A percentile compares a stretch with the other conserved stretches of the same genome.
These are phyloP conservation scores for Capsicum rhomboideum DNA, from an alignment of 257 asterid species.

Conservation along the genomic window DNA sequence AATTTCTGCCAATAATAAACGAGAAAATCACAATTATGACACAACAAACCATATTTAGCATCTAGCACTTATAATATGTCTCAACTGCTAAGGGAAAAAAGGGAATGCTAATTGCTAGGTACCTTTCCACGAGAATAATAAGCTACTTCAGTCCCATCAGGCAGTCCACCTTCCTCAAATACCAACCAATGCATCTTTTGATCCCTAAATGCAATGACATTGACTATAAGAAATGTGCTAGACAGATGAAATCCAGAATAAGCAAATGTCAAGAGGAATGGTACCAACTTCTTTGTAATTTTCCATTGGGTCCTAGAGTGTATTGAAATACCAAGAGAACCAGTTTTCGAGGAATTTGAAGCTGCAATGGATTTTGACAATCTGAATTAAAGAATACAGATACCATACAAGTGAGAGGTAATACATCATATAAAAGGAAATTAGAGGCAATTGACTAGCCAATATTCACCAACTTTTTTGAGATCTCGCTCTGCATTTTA, in stretches of 20 bases:
- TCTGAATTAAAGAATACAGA: slow-evolving; percentile 30
- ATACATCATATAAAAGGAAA: neutral
- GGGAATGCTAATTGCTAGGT: neutral
- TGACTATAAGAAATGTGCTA: neutral
- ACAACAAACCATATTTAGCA: neutral
- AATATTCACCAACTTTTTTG: slow-evolving; percentile 49
- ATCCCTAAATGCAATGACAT: slow-evolving; percentile 41
- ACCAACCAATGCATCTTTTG: slow-evolving; percentile 92
- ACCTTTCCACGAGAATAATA: slow-evolving; percentile 96
- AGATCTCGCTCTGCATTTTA: slow-evolving; percentile 30
- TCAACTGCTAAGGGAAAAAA: neutral
- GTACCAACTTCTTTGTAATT: slow-evolving; percentile 80
- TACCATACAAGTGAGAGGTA: neutral
- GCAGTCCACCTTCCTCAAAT: slow-evolving; percentile 83
- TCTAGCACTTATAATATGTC: neutral
- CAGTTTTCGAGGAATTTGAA: slow-evolving; percentile 36
- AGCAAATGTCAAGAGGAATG: neutral
- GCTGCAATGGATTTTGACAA: slow-evolving; percentile 21
- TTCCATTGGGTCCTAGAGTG: slow-evolving; percentile 49
- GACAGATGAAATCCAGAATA: neutral
- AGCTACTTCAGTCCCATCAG: slow-evolving; percentile 88
- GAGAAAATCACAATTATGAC: slow-evolving; percentile 10
- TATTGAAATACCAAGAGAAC: slow-evolving; percentile 32
- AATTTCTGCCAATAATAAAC: slow-evolving; percentile 46
- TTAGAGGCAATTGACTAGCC: neutral